These are phyloP conservation scores for Cladophialophora carrionii DNA, from an alignment of 2,329 filamentous ascomycete species.

Conservation along the genomic window DNA sequence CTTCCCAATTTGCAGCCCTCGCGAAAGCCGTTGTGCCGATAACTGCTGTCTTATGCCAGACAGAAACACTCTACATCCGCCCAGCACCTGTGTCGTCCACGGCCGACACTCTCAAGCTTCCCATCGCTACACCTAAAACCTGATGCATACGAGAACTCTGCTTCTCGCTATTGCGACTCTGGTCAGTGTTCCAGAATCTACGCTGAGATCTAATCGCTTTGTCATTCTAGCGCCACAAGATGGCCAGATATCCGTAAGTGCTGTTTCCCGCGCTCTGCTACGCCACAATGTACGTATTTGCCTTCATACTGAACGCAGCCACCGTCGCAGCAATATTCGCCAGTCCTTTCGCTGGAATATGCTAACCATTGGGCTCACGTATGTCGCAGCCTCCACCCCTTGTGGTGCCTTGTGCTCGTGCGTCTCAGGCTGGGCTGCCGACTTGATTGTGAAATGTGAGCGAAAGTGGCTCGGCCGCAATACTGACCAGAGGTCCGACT, in stretches of 20 bases:
- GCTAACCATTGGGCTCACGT: conserved; percentile 41
- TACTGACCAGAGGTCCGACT: conserved; percentile 40
- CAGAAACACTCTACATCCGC: conserved; percentile 42
- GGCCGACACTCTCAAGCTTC: conserved; percentile 13
- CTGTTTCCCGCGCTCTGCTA: conserved; percentile 43
- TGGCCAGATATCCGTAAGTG: conserved; percentile 42
- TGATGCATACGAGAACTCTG: conserved; percentile 28
- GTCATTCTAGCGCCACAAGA: conserved; percentile 39
- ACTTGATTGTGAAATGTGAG: conserved; percentile 36
- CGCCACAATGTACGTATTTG: conserved; percentile 42
- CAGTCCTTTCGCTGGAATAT: conserved; percentile 42
- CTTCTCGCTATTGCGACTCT: conserved; percentile 33
- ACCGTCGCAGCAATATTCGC: conserved; percentile 43
- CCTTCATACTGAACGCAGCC: conserved; percentile 42
- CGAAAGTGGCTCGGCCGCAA: conserved; percentile 31
- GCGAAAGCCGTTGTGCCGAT: conserved; percentile 39
- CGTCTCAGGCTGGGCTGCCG: conserved; percentile 38
- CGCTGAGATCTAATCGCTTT: conserved; percentile 35
- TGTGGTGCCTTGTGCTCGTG: conserved; percentile 39
- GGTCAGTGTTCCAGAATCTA: conserved; percentile 23
- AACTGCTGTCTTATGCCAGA: conserved; percentile 39
- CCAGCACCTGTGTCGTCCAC: background rate
- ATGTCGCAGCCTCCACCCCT: conserved; percentile 40
- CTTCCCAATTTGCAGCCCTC: conserved; percentile 40
- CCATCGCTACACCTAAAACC: conserved; percentile 1